phyloP scores from a whole-genome alignment of 129 eudicot species.

The Arctium lappa region DNA sequence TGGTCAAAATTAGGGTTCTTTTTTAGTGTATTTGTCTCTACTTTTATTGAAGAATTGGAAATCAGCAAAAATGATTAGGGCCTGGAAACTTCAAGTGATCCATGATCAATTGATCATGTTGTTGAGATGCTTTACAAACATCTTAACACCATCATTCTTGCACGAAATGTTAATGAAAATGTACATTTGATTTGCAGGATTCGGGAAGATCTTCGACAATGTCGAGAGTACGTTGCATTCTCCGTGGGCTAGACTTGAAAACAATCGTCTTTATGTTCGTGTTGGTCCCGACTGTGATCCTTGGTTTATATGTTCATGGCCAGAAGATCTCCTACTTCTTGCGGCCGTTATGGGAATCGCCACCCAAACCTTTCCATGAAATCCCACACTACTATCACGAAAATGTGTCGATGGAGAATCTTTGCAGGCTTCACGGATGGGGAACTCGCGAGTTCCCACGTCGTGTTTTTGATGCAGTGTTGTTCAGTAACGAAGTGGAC shows the following conservation, averaged over 20 bases:
- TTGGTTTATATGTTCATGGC: conserved; percentile 57
- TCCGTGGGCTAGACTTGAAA: conserved; percentile 80
- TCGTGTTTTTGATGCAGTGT: conserved; percentile 86
- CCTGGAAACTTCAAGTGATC: not conserved
- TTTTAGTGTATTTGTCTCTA: not conserved
- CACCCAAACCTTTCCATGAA: conserved; percentile 78
- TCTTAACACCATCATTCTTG: not conserved
- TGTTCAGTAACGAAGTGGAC: conserved; percentile 88
- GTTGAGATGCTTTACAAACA: not conserved
- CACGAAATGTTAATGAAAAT: not conserved
- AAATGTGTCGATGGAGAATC: conserved; percentile 77
- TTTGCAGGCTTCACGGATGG: conserved; percentile 94
- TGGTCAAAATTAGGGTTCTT: not conserved
- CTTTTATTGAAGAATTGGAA: not conserved
- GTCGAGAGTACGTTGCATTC: conserved; percentile 57
- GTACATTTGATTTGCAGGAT: conserved; percentile 42
- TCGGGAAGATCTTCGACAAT: conserved; percentile 51
- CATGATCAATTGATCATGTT: not conserved
- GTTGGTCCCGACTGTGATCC: conserved; percentile 50
- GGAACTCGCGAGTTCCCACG: conserved; percentile 78
- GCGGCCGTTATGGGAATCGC: conserved; percentile 86
- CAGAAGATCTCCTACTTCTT: conserved; percentile 81
- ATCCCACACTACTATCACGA: conserved; percentile 88
- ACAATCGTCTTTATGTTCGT: conserved; percentile 48
- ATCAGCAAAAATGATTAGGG: not conserved